Evolutionary conservation across 805 yeast species (phyloP), one percentile per base, ranked within the genome.

Genomic region (Ogataea thermomethanolica): DNA sequence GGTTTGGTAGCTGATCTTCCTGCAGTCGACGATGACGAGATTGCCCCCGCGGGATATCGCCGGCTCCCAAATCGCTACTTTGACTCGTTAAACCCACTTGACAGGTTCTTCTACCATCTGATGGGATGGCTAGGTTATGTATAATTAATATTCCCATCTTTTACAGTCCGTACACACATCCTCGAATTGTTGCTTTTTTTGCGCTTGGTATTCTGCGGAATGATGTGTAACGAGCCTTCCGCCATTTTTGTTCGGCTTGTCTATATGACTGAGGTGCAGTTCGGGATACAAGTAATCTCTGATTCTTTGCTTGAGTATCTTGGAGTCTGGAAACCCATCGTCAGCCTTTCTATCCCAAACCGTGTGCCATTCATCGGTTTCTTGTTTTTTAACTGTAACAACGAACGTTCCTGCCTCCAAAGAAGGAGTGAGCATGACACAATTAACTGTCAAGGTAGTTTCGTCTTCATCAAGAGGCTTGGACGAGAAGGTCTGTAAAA

Each of bases 301-400:
- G 5, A 88, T 76, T 36, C 73, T 66, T 44, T 79, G 80, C 61
- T 89, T 88, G 48, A 89, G 63, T 11, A 78, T 73, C 56, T 88
- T 89, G 12, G 91, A 78, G 58, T 89, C 96, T 0, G 96, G 96
- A 58, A 88, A 88, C 25, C 96, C 95, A 25, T 78, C 85, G 37
- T 76, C 64, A 10, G 45, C 48, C 12, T 62, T 68, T n/a, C 89
- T 64, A 49, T 81, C 86, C 87, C 87, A 81, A 5, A 81, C 45
- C 1, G 62, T 60, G 13, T 59, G 60, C 43, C 61, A 56, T 7
- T 56, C 67, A 2, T 62, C 55, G 5, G 36, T 12, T 7, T 26
- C 43, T 8, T 48, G 41, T 14, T 55, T 61, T 45, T 71, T 69
- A 42, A 81, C 71, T 13, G 68, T 65, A 12, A 90, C 75, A 41